phyloP scores from a whole-genome alignment of 1,139 yeast genomes.

The Saccharomyces hybrid region DNA sequence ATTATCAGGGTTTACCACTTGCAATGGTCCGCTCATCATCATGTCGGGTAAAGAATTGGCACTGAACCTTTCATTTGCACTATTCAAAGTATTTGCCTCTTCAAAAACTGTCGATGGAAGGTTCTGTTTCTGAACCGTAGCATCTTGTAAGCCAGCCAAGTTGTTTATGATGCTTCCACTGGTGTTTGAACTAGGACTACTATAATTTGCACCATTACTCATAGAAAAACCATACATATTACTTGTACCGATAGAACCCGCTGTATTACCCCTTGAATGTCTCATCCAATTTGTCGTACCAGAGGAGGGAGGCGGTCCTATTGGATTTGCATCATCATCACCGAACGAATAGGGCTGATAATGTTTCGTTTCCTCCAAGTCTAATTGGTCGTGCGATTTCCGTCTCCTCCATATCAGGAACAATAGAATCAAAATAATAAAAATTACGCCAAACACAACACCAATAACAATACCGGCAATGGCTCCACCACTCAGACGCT shows the following conservation, averaged over 20 bases:
- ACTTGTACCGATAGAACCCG: not conserved
- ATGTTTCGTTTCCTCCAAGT: conserved; percentile 29
- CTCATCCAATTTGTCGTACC: conserved; percentile 13
- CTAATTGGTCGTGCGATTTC: conserved; percentile 11
- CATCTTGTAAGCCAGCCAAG: not conserved
- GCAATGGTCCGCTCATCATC: conserved; percentile 28
- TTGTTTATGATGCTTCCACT: conserved; percentile 2
- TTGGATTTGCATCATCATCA: conserved; percentile 25
- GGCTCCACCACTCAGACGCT: conserved; percentile 47
- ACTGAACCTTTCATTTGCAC: conserved; percentile 43
- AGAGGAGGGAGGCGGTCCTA: conserved; percentile 13
- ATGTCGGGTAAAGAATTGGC: conserved; percentile 64
- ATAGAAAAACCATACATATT: not conserved
- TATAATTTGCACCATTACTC: conserved; percentile 1
- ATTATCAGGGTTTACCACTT: conserved; percentile 29
- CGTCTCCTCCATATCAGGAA: conserved; percentile 38
- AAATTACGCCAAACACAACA: conserved; percentile 43
- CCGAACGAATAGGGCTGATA: conserved; percentile 33
- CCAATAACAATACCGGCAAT: conserved; percentile 70
- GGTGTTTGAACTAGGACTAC: conserved; percentile 7
- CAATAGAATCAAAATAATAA: conserved; percentile 32
- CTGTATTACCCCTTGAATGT: conserved; percentile 15
- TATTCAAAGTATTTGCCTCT: conserved; percentile 23
- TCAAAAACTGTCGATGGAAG: conserved; percentile 19
- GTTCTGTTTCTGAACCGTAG: conserved; percentile 1